Conservation (phyloP, 495 filamentous ascomycete species). For the Pyrenula aspistea region DNA sequence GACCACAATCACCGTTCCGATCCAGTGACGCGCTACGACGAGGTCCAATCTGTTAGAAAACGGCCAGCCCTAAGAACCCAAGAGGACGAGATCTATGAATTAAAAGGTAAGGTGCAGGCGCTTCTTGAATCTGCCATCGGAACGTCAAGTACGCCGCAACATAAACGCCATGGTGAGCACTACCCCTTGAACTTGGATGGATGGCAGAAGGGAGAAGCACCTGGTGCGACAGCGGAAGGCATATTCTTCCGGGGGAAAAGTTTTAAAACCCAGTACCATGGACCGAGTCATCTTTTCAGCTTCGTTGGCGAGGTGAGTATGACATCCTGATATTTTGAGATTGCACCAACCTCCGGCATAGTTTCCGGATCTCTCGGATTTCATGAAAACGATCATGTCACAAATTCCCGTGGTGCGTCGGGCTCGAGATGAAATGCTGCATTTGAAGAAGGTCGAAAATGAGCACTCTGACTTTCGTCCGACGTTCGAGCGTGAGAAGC, state of each 20-base stretch:
- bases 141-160: background rate
- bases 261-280: constrained; percentile 35
- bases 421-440: constrained; percentile 29
- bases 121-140: background rate
- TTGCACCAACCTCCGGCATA: constrained; percentile 13
- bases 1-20: background rate
- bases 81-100: background rate
- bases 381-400: constrained; percentile 26
- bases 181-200: background rate
- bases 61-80: background rate
- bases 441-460: constrained; percentile 21
- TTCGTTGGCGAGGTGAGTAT: constrained; percentile 32
- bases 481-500: constrained; percentile 9
- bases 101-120: background rate
- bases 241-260: constrained; percentile 35
- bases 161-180: constrained; percentile 1
- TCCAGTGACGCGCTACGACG: background rate
- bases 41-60: background rate
- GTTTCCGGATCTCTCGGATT: constrained; percentile 33
- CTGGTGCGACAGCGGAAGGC: constrained; percentile 4
- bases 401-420: constrained; percentile 20
- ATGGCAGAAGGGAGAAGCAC: background rate
- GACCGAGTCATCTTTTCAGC: constrained; percentile 31
- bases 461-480: constrained; percentile 5
- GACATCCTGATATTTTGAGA: background rate